phyloP scores from a whole-genome alignment of 1,139 yeast genomes.

The Protomyces lactucae-debilis region DNA sequence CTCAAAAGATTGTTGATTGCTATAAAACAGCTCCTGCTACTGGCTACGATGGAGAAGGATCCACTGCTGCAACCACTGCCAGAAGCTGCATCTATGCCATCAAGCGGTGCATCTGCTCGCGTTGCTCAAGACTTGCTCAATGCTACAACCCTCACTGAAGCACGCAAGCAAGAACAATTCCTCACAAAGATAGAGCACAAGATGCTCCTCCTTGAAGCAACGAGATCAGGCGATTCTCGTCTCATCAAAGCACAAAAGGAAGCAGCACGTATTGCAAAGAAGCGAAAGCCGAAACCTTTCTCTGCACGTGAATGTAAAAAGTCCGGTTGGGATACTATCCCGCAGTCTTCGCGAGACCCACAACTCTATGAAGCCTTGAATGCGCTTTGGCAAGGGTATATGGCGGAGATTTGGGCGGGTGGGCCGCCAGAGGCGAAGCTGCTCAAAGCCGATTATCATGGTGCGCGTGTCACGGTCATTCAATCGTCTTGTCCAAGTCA shows the following conservation, averaged over 20 bases:
- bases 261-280: slow-evolving; percentile 1
- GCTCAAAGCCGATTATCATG: slow-evolving; percentile 71
- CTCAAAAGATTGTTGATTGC: no score
- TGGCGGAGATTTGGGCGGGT: slow-evolving; percentile 48
- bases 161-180: slow-evolving; percentile 15
- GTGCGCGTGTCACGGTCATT: slow-evolving; percentile 60
- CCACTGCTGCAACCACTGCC: not conserved
- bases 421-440: slow-evolving; percentile 29
- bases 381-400: slow-evolving; percentile 59
- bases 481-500: slow-evolving; percentile 55
- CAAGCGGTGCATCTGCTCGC: not conserved
- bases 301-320: slow-evolving; percentile 15
- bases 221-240: slow-evolving; percentile 15
- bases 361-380: slow-evolving; percentile 53
- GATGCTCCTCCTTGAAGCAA: slow-evolving; percentile 23
- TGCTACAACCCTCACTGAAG: slow-evolving; percentile 8
- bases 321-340: slow-evolving; percentile 4
- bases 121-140: not conserved
- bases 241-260: slow-evolving; percentile 1
- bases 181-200: slow-evolving; percentile 22
- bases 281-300: slow-evolving; percentile 22
- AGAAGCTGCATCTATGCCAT: not conserved
- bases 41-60: not conserved
- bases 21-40: no score
- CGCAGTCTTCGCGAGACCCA: slow-evolving; percentile 47